phyloP scores from a whole-genome alignment of 2,329 filamentous ascomycete genomes.

The Grosmannia serpens region DNA sequence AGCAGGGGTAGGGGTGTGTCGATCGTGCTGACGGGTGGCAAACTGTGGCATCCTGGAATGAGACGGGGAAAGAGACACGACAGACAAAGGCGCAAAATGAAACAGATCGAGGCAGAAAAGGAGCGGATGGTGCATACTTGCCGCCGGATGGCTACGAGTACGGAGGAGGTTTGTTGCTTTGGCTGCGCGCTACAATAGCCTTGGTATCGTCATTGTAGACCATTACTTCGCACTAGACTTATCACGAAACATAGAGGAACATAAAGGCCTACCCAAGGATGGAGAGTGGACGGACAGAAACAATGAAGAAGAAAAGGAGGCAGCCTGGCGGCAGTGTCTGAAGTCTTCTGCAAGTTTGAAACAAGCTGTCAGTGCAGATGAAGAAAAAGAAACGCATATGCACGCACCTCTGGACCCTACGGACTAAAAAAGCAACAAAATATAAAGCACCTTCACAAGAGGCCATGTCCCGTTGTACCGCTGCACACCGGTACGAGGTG shows the following conservation, averaged over 20 bases:
- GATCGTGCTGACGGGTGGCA: background rate
- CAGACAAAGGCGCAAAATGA: background rate
- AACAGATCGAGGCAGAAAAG: background rate
- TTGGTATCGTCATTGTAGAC: background rate
- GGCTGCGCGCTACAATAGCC: too few species aligned
- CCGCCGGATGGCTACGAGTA: too few species aligned
- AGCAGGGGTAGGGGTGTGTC: background rate
- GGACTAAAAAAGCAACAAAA: too few species aligned
- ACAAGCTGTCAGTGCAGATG: background rate
- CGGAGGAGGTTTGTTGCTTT: too few species aligned
- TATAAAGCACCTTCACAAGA: too few species aligned
- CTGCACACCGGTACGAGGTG: too few species aligned
- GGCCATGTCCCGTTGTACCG: too few species aligned
- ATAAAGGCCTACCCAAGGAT: too few species aligned
- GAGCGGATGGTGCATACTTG: background rate
- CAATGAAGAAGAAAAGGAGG: background rate
- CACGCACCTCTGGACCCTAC: too few species aligned
- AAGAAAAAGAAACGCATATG: background rate
- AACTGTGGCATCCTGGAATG: background rate
- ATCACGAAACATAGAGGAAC: too few species aligned
- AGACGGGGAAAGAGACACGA: conserved; percentile 2
- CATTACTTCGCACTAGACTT: background rate
- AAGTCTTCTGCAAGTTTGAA: background rate
- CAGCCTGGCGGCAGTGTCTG: background rate
- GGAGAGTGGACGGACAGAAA: background rate